Conservation (phyloP, 257 asterid species). For the Solanum piurae region DNA sequence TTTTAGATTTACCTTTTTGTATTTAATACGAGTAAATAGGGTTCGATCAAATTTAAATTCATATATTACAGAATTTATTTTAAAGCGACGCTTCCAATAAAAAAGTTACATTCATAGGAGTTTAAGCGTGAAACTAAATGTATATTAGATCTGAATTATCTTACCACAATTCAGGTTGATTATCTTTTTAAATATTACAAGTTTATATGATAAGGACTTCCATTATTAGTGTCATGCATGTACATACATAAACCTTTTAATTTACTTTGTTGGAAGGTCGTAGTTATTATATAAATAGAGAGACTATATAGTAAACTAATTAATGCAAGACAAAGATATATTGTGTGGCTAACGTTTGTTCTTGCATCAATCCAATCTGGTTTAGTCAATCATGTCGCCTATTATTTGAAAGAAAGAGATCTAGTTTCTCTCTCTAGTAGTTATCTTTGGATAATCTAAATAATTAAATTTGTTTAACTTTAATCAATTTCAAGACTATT, state of each 20-base stretch:
- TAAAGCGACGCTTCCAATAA: rapidly evolving
- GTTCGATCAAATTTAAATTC: background rate
- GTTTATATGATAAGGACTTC: background rate
- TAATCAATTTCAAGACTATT: background rate
- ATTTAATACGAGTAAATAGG: background rate
- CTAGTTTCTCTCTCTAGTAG: background rate
- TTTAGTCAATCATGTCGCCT: background rate
- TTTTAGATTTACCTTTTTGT: background rate
- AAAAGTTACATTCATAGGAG: background rate
- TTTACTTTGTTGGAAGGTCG: background rate
- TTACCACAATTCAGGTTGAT: background rate
- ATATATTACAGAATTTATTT: background rate
- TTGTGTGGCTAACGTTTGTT: background rate
- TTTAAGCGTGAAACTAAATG: background rate
- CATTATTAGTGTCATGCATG: background rate
- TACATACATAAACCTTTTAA: background rate
- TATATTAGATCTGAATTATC: background rate
- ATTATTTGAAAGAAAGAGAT: background rate
- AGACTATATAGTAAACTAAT: background rate
- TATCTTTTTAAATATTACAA: background rate
- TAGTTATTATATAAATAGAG: background rate
- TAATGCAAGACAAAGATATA: background rate
- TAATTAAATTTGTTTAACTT: background rate
- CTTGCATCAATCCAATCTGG: background rate
- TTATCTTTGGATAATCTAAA: background rate